These are phyloP conservation scores for Nothophytophthora sp. DNA, from an alignment of 352 stramenopile genomes.

Conservation along the genomic window DNA sequence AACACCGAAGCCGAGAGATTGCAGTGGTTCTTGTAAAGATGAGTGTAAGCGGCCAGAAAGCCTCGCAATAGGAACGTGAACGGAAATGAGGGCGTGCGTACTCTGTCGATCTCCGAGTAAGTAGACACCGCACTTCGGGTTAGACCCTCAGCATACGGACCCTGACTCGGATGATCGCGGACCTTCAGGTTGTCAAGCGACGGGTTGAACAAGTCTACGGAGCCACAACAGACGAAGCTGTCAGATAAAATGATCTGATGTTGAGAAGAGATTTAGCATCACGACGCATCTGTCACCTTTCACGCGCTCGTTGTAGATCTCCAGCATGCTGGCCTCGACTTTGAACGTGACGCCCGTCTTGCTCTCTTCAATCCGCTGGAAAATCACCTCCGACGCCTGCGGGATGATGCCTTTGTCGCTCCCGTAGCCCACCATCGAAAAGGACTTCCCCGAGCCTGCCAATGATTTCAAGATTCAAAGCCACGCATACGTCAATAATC, in stretches of 20 bases:
- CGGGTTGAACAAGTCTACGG: constrained; percentile 82
- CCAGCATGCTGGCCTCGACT: constrained; percentile 90
- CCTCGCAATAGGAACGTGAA: background rate
- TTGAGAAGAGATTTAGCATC: background rate
- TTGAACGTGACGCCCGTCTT: constrained; percentile 63
- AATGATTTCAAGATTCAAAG: too few species aligned
- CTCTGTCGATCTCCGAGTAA: constrained; percentile 78
- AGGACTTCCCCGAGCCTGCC: constrained; percentile 77
- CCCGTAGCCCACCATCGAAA: constrained; percentile 88
- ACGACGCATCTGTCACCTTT: constrained; percentile 46
- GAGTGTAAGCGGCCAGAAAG: background rate
- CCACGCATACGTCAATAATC: background rate
- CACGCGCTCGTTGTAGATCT: constrained; percentile 90
- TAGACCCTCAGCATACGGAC: constrained; percentile 81
- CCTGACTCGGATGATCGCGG: constrained; percentile 84
- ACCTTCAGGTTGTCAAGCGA: constrained; percentile 86
- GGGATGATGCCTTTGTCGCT: constrained; percentile 85
- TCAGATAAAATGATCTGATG: background rate
- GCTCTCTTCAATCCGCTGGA: constrained; percentile 69
- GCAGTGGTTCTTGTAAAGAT: background rate
- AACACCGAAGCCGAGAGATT: background rate
- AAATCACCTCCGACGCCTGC: constrained; percentile 81
- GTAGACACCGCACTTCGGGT: constrained; percentile 80
- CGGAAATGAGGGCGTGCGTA: constrained; percentile 14
- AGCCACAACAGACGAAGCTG: background rate